Evolutionary conservation across 345 rosid genomes (phyloP).

Genomic region (Linum tenue): DNA sequence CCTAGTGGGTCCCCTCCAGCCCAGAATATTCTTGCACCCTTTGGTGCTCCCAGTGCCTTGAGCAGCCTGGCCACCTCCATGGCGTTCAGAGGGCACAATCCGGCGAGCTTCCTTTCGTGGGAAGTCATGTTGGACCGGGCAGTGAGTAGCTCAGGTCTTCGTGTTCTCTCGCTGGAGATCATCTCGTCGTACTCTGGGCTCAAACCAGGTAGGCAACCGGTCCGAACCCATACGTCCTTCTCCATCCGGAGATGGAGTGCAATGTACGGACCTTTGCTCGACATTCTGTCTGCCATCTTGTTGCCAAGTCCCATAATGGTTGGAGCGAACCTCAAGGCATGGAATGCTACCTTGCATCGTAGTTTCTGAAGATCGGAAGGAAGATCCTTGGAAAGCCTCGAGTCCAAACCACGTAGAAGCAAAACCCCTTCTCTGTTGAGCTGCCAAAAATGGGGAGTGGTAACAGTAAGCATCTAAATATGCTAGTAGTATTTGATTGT

Average conservation of each 20-base stretch:
- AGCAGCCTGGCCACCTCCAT: constrained; percentile 88
- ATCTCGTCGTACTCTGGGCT: constrained; percentile 65
- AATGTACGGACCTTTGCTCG: constrained; percentile 73
- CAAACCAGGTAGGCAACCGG: constrained; percentile 88
- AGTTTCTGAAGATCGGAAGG: constrained; percentile 92
- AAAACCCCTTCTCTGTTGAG: constrained; percentile 77
- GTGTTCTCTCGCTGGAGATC: constrained; percentile 56
- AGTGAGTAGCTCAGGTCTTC: constrained; percentile 81
- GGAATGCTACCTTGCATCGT: constrained; percentile 95
- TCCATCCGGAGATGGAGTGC: constrained; percentile 87
- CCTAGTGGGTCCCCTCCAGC: constrained; percentile 95
- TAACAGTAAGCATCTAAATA: too few relatives aligned
- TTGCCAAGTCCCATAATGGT: constrained; percentile 61
- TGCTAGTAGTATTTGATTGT: too few relatives aligned
- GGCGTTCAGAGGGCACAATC: constrained; percentile 87
- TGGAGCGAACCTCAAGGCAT: constrained; percentile 68
- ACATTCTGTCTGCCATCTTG: constrained; percentile 73
- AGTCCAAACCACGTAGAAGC: constrained; percentile 83
- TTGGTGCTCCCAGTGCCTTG: constrained; percentile 84
- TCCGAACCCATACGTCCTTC: constrained; percentile 95
- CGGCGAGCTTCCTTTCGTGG: constrained; percentile 70
- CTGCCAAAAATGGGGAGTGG: constrained; percentile 30
- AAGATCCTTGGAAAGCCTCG: constrained; percentile 87
- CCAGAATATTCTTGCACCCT: constrained; percentile 65
- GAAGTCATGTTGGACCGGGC: constrained; percentile 74